Conservation (phyloP, 2,329 filamentous ascomycete genomes). For the Orbilia ellipsospora region DNA sequence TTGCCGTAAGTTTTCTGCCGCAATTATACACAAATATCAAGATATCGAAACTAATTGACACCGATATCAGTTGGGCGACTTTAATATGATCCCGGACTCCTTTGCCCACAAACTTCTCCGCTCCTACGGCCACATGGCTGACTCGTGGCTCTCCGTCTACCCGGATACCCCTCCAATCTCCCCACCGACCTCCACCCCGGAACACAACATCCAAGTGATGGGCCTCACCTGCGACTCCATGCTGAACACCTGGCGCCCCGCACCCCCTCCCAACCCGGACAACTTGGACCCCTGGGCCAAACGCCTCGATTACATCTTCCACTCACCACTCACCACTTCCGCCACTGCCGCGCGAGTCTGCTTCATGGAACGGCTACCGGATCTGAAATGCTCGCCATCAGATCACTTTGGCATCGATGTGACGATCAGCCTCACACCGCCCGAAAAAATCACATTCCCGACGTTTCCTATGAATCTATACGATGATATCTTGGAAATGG, state of each 20-base stretch:
- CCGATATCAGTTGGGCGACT: slow-evolving; percentile 75
- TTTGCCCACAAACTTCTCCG: slow-evolving; percentile 86
- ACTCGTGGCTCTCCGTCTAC: slow-evolving; percentile 85
- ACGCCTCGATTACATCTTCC: slow-evolving; percentile 91
- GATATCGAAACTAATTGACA: neutral
- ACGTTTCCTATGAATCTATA: slow-evolving; percentile 58
- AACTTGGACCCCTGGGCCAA: slow-evolving; percentile 80
- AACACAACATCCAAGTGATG: slow-evolving; percentile 75
- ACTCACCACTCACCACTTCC: slow-evolving; percentile 55
- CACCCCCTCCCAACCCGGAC: slow-evolving; percentile 73
- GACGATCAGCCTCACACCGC: slow-evolving; percentile 70
- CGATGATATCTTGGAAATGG: slow-evolving; percentile 73
- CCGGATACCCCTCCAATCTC: slow-evolving; percentile 85
- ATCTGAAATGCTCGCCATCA: slow-evolving; percentile 84
- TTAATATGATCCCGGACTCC: slow-evolving; percentile 93
- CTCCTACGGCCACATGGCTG: slow-evolving; percentile 78
- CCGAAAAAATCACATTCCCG: slow-evolving; percentile 29
- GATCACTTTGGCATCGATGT: slow-evolving; percentile 94
- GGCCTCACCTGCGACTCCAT: slow-evolving; percentile 87
- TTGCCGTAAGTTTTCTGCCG: slow-evolving; percentile 66
- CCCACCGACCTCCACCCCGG: slow-evolving; percentile 78
- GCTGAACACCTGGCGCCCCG: slow-evolving; percentile 93
- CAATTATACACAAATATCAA: neutral
- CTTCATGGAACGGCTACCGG: slow-evolving; percentile 76
- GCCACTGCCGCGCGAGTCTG: slow-evolving; percentile 78